These are phyloP conservation scores for Primulina tabacum DNA, from an alignment of 257 asterid species.

Conservation along the genomic window DNA sequence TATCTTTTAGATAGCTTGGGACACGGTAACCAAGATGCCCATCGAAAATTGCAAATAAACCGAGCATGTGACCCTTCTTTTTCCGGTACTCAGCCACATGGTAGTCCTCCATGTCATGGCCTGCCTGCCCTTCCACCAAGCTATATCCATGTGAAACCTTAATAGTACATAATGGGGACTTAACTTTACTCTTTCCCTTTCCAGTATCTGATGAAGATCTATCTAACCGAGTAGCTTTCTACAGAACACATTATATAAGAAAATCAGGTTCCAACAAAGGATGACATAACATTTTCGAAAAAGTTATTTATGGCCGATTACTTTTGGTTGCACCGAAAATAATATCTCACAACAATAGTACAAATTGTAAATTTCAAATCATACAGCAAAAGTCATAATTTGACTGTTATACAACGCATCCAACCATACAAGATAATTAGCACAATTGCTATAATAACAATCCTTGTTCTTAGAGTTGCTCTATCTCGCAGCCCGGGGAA, in stretches of 20 bases:
- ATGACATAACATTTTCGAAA: too few relatives aligned
- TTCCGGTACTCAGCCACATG: conserved; percentile 72
- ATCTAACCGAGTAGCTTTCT: conserved; percentile 47
- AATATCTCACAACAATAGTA: too few relatives aligned
- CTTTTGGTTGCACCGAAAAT: too few relatives aligned
- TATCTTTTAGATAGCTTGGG: conserved; percentile 61
- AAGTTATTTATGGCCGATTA: too few relatives aligned
- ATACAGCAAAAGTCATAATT: too few relatives aligned
- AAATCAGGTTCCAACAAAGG: background rate
- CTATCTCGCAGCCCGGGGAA: too few relatives aligned
- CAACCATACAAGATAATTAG: too few relatives aligned
- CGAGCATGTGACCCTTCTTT: conserved; percentile 55
- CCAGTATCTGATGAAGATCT: conserved; percentile 66
- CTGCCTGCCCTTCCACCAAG: conserved; percentile 74
- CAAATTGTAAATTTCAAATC: too few relatives aligned
- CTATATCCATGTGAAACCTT: conserved; percentile 63
- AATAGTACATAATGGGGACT: conserved; percentile 34
- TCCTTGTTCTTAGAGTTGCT: too few relatives aligned
- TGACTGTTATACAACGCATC: too few relatives aligned
- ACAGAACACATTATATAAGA: conserved; percentile 27
- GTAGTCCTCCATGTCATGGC: conserved; percentile 83
- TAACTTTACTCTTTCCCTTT: conserved; percentile 59
- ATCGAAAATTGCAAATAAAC: conserved; percentile 74
- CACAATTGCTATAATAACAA: too few relatives aligned
- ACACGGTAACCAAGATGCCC: conserved; percentile 79